Conservation (phyloP, 352 stramenopile genomes). For the Elongisporangium undulatum region DNA sequence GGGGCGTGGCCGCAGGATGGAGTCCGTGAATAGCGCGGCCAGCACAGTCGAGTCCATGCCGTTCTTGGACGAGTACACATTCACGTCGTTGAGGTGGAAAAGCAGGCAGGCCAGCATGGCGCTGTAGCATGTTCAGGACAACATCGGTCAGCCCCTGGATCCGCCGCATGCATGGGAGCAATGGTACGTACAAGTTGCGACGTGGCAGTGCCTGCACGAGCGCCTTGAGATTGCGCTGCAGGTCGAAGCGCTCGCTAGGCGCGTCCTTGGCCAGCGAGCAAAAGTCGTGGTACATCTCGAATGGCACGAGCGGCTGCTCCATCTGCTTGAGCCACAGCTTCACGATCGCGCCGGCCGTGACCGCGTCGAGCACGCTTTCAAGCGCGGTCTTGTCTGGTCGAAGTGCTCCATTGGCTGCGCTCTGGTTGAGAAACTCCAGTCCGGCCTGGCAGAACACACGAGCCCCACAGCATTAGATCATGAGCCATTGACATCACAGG, state of each 20-base stretch:
- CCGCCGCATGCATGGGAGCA: neutral
- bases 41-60: conserved; percentile 56
- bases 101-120: conserved; percentile 70
- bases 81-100: conserved; percentile 81
- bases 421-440: conserved; percentile 65
- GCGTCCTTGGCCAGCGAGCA: conserved; percentile 32
- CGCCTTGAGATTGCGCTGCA: conserved; percentile 48
- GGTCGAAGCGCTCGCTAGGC: conserved; percentile 41
- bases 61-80: conserved; percentile 74
- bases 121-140: conserved; percentile 21
- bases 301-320: conserved; percentile 60
- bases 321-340: conserved; percentile 63
- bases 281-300: conserved; percentile 64
- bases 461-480: neutral
- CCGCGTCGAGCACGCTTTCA: conserved; percentile 44
- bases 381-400: conserved; percentile 62
- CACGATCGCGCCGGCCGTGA: conserved; percentile 57
- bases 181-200: conserved; percentile 55
- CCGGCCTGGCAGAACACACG: conserved; percentile 11
- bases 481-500: conserved; percentile 2
- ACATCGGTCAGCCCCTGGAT: too few relatives aligned
- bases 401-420: conserved; percentile 25
- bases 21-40: conserved; percentile 43
- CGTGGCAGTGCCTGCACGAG: conserved; percentile 51
- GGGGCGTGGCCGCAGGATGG: conserved; percentile 37